These are phyloP conservation scores for Echinosophora koreensis DNA, from an alignment of 306 rosid genomes.

Conservation along the genomic window DNA sequence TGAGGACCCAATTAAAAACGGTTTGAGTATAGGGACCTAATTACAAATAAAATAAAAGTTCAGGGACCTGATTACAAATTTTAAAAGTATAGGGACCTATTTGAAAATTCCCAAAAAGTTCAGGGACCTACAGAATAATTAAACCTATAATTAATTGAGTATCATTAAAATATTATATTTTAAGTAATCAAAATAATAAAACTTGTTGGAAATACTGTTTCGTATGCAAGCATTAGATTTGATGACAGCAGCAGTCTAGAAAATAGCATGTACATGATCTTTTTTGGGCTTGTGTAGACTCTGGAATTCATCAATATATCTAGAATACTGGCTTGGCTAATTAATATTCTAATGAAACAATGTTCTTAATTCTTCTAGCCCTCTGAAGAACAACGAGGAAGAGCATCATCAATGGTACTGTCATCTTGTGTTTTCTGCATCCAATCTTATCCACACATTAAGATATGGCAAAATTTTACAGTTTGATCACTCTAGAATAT, in stretches of 20 bases:
- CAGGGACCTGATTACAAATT: too few species aligned
- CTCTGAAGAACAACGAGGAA: not conserved
- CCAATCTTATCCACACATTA: slow-evolving; percentile 20
- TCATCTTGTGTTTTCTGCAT: not conserved
- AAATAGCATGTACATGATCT: not conserved
- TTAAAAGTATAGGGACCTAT: too few species aligned
- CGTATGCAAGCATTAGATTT: not conserved
- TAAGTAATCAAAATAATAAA: too few species aligned
- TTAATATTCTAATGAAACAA: not conserved
- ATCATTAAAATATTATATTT: too few species aligned
- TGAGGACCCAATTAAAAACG: too few species aligned
- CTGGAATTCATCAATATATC: too few species aligned
- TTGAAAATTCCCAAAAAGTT: too few species aligned
- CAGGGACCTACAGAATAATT: too few species aligned
- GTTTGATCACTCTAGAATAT: not conserved
- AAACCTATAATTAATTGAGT: too few species aligned
- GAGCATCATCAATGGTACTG: not conserved
- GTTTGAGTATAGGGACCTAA: too few species aligned
- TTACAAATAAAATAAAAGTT: too few species aligned
- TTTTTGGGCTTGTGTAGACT: not conserved
- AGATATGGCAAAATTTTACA: slow-evolving; percentile 13
- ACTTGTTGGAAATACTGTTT: not conserved
- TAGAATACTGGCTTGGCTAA: not conserved
- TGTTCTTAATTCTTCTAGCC: slow-evolving; percentile 21
- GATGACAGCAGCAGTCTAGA: slow-evolving; percentile 22